Evolutionary conservation across 805 yeast species (phyloP).

Genomic region (Candida vaughaniae): DNA sequence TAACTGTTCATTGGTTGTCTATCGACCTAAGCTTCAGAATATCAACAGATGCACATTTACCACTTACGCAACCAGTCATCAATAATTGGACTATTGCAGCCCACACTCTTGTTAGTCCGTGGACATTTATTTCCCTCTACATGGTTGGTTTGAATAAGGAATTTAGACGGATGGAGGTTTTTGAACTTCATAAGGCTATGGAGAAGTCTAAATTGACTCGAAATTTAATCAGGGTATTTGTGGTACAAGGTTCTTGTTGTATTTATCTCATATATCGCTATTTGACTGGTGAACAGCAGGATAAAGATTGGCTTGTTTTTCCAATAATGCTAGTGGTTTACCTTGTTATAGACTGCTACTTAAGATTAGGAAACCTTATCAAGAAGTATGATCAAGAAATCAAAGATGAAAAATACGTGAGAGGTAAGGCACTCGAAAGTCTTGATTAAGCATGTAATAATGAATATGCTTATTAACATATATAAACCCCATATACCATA

Average conservation of each 20-base stretch:
- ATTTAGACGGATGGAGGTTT: conserved; percentile 5
- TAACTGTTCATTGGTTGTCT: conserved; percentile 19
- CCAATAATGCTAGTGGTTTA: conserved; percentile 11
- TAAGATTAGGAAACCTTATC: conserved; percentile 13
- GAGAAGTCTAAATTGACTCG: neutral
- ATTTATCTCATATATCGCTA: neutral
- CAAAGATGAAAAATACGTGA: conserved; percentile 57
- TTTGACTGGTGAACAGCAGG: neutral
- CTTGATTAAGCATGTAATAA: conserved; percentile 12
- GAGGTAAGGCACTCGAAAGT: conserved; percentile 55
- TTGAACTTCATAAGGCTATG: conserved; percentile 6
- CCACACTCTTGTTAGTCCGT: conserved; percentile 5
- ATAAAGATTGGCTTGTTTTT: conserved; percentile 11
- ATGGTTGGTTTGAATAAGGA: neutral
- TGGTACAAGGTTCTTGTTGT: neutral
- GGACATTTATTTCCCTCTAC: conserved; percentile 9
- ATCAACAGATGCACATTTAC: neutral
- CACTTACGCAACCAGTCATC: neutral
- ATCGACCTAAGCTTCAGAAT: conserved; percentile 21
- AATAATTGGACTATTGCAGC: conserved; percentile 1
- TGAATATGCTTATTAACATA: neutral
- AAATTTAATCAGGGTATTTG: neutral
- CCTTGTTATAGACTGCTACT: conserved; percentile 12
- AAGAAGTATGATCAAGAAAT: conserved; percentile 41
- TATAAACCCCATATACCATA: neutral